phyloP scores from a whole-genome alignment of 805 yeast genomes.

The Yarrowia osloensis region DNA sequence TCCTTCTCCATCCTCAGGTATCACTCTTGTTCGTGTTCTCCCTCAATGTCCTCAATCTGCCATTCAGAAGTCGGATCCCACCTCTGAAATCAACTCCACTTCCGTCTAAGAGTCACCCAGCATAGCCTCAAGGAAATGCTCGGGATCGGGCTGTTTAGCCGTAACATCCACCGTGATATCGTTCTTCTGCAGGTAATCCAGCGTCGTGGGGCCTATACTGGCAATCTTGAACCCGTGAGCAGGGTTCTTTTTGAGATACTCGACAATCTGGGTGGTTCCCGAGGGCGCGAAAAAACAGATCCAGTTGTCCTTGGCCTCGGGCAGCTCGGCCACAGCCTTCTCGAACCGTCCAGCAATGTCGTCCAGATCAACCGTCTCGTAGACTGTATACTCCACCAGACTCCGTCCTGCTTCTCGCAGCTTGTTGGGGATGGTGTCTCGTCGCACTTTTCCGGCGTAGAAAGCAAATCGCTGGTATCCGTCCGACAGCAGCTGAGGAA shows the following conservation, averaged over 20 bases:
- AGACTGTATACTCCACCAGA: conserved; percentile 64
- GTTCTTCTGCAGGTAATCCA: conserved; percentile 55
- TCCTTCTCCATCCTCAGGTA: too few relatives aligned
- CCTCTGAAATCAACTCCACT: too few relatives aligned
- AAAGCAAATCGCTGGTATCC: conserved; percentile 49
- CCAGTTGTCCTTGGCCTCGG: conserved; percentile 50
- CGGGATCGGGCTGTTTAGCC: conserved; percentile 72
- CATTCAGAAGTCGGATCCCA: too few relatives aligned
- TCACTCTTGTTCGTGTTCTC: too few relatives aligned
- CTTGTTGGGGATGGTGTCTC: conserved; percentile 74
- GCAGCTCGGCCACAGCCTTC: conserved; percentile 12
- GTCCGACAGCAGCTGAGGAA: conserved; percentile 43
- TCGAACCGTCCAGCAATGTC: conserved; percentile 48
- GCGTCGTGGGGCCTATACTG: conserved; percentile 90
- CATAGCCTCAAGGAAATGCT: conserved; percentile 51
- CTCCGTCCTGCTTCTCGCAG: conserved; percentile 49
- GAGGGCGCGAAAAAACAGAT: conserved; percentile 89
- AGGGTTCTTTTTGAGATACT: conserved; percentile 44
- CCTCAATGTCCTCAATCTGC: too few relatives aligned
- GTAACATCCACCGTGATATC: conserved; percentile 63
- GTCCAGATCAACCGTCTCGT: conserved; percentile 59
- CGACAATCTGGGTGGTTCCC: conserved; percentile 68
- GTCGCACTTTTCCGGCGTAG: conserved; percentile 82
- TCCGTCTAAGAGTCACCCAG: too few relatives aligned
- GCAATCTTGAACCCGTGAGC: conserved; percentile 53